Evolutionary conservation across 2,329 filamentous ascomycete genomes (phyloP).

Genomic region (Paracoccidioides lutzii): DNA sequence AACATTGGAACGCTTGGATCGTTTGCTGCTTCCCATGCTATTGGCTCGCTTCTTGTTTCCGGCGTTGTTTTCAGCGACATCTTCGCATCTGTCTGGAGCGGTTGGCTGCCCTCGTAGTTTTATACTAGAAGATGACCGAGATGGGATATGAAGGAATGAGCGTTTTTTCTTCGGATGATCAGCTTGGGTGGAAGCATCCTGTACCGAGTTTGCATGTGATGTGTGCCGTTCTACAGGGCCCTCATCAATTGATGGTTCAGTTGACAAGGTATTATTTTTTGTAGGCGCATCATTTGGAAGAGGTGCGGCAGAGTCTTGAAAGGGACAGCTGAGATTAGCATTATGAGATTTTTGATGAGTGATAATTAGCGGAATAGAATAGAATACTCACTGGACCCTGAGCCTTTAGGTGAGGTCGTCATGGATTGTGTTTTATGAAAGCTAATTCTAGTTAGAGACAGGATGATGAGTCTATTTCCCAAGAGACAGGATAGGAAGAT

Average conservation of each 20-base stretch:
- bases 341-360: slow-evolving; percentile 2
- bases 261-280: neutral
- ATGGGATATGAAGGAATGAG: slow-evolving; percentile 25
- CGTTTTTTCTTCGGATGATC: slow-evolving; percentile 26
- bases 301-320: slow-evolving; percentile 8
- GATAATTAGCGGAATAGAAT: slow-evolving; percentile 1
- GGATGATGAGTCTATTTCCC: neutral
- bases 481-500: neutral
- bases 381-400: slow-evolving; percentile 19
- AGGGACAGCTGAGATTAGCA: slow-evolving; percentile 8
- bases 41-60: slow-evolving; percentile 41
- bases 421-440: slow-evolving; percentile 20
- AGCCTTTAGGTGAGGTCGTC: slow-evolving; percentile 18
- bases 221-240: neutral
- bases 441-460: neutral
- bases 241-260: neutral
- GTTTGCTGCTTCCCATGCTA: slow-evolving; percentile 49
- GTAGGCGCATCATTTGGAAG: slow-evolving; percentile 2
- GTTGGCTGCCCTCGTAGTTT: slow-evolving; percentile 25
- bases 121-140: slow-evolving; percentile 26
- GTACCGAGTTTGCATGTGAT: slow-evolving; percentile 2
- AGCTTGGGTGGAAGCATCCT: slow-evolving; percentile 8
- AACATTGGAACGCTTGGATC: slow-evolving; percentile 25
- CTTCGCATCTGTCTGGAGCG: slow-evolving; percentile 21
- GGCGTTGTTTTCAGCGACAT: slow-evolving; percentile 36